These are phyloP conservation scores for Scedosporium apiospermum DNA, from an alignment of 2,329 filamentous ascomycete species.

Conservation along the genomic window DNA sequence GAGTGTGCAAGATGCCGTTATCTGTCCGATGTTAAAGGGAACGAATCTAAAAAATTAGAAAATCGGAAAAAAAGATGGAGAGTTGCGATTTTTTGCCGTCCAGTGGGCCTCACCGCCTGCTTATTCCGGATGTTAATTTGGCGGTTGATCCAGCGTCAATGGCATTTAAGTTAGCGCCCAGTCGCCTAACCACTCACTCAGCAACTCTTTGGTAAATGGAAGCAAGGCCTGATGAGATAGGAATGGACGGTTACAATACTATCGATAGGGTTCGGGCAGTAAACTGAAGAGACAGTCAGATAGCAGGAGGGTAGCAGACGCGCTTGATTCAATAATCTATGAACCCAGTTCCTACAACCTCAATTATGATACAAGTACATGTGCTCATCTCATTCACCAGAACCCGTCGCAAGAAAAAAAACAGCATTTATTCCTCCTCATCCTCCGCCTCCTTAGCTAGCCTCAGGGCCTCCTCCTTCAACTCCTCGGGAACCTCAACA, in stretches of 20 bases:
- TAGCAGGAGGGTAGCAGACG: not conserved
- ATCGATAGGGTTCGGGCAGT: no score
- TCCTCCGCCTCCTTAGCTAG: conserved; percentile 86
- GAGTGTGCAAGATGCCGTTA: not conserved
- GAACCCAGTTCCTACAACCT: conserved; percentile 5
- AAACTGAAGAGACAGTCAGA: not conserved
- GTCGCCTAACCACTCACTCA: no score
- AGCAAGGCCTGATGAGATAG: no score
- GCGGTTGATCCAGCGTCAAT: not conserved
- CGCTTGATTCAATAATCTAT: conserved; percentile 6
- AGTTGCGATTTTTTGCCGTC: not conserved
- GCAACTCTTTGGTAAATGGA: no score
- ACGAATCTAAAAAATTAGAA: not conserved
- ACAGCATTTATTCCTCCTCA: conserved; percentile 53
- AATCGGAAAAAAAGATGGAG: not conserved
- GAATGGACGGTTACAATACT: no score
- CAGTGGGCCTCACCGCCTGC: conserved; percentile 6
- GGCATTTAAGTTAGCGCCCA: no score
- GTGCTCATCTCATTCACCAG: not conserved
- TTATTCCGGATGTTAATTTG: not conserved
- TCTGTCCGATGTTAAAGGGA: not conserved
- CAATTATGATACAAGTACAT: conserved; percentile 6
- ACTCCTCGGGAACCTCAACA: conserved; percentile 82
- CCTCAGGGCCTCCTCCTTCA: conserved; percentile 85
- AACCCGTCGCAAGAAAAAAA: not conserved